phyloP scores from a whole-genome alignment of 1,284 basidiomycete genomes.

The Farysia itapuensis region DNA sequence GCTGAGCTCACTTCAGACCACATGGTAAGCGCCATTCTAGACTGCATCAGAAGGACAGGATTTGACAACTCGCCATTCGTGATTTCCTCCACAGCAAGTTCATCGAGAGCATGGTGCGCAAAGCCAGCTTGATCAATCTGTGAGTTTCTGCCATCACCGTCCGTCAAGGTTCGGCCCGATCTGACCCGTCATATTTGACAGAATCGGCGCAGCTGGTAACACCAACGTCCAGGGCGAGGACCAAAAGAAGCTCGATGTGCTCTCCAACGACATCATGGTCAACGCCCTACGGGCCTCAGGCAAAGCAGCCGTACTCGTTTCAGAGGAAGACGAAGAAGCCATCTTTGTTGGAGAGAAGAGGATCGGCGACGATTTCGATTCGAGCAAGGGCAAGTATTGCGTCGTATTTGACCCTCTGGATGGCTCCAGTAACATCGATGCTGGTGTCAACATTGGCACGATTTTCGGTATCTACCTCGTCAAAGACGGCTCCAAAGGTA shows the following conservation, averaged over 20 bases:
- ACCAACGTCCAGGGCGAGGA: constrained; percentile 98
- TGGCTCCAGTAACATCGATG: constrained; percentile 98
- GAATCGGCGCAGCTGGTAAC: constrained; percentile 91
- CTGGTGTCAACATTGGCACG: constrained; percentile 99
- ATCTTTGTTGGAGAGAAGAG: constrained; percentile 73
- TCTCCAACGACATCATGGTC: constrained; percentile 99
- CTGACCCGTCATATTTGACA: constrained; percentile 60
- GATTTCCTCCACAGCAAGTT: constrained; percentile 67
- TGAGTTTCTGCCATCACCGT: constrained; percentile 65
- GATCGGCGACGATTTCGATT: constrained; percentile 57
- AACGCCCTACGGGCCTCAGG: constrained; percentile 85
- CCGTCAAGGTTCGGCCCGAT: not conserved
- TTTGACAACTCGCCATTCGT: too few species aligned
- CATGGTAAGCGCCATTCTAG: constrained; percentile 57
- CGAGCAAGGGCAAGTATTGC: constrained; percentile 66
- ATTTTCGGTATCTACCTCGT: constrained; percentile 98
- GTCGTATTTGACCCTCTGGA: constrained; percentile 99
- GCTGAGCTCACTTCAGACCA: constrained; percentile 88
- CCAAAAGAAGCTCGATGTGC: constrained; percentile 97
- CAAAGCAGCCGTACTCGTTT: constrained; percentile 93
- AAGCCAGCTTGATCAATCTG: constrained; percentile 96
- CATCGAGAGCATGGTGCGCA: constrained; percentile 96
- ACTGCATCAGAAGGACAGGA: too few species aligned
- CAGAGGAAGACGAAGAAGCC: constrained; percentile 90
- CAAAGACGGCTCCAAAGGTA: constrained; percentile 72